These are phyloP conservation scores for Phyllostachys edulis DNA, from an alignment of 176 grass and related monocot species.

Conservation along the genomic window DNA sequence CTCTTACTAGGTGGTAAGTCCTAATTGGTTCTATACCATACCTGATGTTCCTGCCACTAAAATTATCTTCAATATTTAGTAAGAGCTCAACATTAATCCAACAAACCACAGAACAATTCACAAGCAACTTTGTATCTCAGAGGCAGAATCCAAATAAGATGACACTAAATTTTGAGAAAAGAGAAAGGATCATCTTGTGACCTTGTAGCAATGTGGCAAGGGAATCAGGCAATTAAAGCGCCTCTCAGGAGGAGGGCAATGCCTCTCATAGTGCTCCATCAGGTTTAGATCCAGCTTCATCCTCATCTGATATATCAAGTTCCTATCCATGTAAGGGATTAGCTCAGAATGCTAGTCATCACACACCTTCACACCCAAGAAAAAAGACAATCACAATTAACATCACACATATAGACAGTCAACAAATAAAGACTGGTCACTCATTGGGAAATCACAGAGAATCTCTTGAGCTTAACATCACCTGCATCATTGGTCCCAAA, in stretches of 20 bases:
- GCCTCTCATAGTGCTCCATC: no score
- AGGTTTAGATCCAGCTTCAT: no score
- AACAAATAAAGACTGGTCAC: no score
- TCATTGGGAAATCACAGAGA: no score
- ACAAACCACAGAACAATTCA: constrained; percentile 19
- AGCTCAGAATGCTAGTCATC: no score
- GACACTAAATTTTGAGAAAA: constrained; percentile 9
- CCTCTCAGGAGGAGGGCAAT: constrained; percentile 83
- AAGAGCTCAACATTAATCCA: not conserved
- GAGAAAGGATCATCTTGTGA: constrained; percentile 31
- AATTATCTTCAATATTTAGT: not conserved
- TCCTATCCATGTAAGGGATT: no score
- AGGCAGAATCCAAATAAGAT: not conserved
- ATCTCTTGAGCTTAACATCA: constrained; percentile 66
- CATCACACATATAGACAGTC: no score
- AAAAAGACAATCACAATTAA: no score
- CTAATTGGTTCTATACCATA: not conserved
- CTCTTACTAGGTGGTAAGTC: no score
- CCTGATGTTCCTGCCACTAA: not conserved
- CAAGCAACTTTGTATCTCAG: not conserved
- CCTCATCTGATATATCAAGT: no score
- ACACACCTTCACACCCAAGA: no score
- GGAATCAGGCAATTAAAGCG: constrained; percentile 96
- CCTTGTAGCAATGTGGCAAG: constrained; percentile 89
- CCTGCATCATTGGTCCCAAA: constrained; percentile 56